These are phyloP conservation scores for Berkeleyomyces rouxiae DNA, from an alignment of 2,329 filamentous ascomycete species.

Conservation along the genomic window DNA sequence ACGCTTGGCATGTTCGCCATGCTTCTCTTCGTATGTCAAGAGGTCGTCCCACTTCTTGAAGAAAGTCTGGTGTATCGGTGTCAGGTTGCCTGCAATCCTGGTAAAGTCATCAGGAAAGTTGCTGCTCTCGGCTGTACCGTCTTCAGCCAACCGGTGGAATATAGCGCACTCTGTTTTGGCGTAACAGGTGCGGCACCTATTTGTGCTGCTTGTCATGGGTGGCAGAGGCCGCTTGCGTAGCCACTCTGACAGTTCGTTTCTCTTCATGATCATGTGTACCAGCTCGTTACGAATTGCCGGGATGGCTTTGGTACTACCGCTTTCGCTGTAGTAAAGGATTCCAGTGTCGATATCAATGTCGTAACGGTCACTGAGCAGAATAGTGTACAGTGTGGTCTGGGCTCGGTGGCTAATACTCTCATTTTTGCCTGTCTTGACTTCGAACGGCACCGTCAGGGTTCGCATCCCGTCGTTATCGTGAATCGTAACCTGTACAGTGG, in stretches of 20 bases:
- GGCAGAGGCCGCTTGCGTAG: slow-evolving; percentile 72
- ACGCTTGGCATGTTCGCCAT: slow-evolving; percentile 68
- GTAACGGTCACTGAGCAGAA: slow-evolving; percentile 85
- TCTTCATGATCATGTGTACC: slow-evolving; percentile 90
- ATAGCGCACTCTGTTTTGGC: slow-evolving; percentile 82
- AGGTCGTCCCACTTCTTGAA: slow-evolving; percentile 91
- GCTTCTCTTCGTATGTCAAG: slow-evolving; percentile 85
- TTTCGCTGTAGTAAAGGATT: slow-evolving; percentile 89
- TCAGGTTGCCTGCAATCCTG: slow-evolving; percentile 64
- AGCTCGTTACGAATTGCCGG: slow-evolving; percentile 76
- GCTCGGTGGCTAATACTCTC: slow-evolving; percentile 71
- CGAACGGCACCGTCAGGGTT: slow-evolving; percentile 75
- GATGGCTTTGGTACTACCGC: slow-evolving; percentile 69
- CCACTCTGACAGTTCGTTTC: slow-evolving; percentile 75
- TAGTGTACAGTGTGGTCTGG: slow-evolving; percentile 85
- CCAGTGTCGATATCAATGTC: slow-evolving; percentile 83
- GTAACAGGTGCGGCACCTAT: slow-evolving; percentile 75
- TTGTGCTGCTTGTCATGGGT: slow-evolving; percentile 67
- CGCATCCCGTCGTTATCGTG: slow-evolving; percentile 48
- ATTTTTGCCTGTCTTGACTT: slow-evolving; percentile 86
- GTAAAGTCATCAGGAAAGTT: slow-evolving; percentile 70
- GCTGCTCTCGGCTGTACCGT: slow-evolving; percentile 65
- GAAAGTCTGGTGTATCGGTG: slow-evolving; percentile 57
- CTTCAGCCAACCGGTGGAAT: slow-evolving; percentile 80
- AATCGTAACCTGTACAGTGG: slow-evolving; percentile 79